Evolutionary conservation across 1,139 yeast genomes (phyloP), one percentile per base, ranked within the genome.

Genomic region (Hemisphaericaspora xylanilytica): DNA sequence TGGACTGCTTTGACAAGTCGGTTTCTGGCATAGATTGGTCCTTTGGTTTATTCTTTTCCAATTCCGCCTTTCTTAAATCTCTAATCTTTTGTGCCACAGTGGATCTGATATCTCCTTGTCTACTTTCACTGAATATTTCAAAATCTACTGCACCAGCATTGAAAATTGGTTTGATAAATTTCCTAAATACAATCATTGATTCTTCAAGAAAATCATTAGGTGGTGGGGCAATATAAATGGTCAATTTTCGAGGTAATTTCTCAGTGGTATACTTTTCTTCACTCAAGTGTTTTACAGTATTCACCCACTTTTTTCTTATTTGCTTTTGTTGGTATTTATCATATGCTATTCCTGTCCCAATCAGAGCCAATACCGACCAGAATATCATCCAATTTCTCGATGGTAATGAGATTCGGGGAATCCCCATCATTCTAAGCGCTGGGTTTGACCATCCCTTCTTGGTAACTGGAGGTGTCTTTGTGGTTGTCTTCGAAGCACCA

Each of bases 341-440:
- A 61, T 88, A 89, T 11, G 75, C 76, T 25, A 82, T 72, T 12
- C 89, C 85, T 11, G 95, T 92, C 2, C 85, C 74, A 26, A 85
- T 62, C 1, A 75, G 65, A 0, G 82, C 80, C 2, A 85, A 58
- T 8, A 85, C 79, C 0, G 82, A 59, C 89, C 96, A 85, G 60
- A 94, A 92, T 32, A 89, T 86, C 70, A 79, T 63, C 98, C 97
- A 90, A 66, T 90, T 92, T 47, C 97, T 72, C 1, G 95, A 83
- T 0, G 99, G 98, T 15, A 94, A 63, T 28, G 84, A 75, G 24
- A 88, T 53, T 18, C 81, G 65, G 3, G 89, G 87, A 35, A 92
- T 75, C 1, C 98, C 98, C 87, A 92, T 78, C 55, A 87, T 87
- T 50, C 79, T 67, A 39, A 92, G 75, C 1, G 96, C 97, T 2